Conservation (phyloP, 2,329 filamentous ascomycete species). For the Colletotrichum simmondsii region DNA sequence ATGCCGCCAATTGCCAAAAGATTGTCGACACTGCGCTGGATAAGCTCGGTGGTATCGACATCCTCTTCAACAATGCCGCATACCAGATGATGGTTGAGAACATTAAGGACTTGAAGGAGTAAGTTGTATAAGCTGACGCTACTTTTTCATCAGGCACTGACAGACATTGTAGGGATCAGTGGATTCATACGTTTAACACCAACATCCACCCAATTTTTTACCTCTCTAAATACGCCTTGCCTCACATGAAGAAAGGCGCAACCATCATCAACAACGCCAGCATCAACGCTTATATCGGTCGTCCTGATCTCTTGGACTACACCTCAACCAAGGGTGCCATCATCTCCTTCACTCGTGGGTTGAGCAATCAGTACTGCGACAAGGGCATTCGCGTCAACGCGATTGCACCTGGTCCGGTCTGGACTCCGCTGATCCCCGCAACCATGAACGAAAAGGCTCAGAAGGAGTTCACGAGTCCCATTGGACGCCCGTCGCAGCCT, state of each 20-base stretch:
- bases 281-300: constrained; percentile 85
- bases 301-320: constrained; percentile 84
- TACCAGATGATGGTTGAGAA: constrained; percentile 75
- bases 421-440: constrained; percentile 79
- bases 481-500: constrained; percentile 82
- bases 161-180: constrained; percentile 66
- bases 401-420: constrained; percentile 82
- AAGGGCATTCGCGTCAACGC: constrained; percentile 82
- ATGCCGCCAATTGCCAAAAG: constrained; percentile 75
- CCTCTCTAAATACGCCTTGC: constrained; percentile 80
- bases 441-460: constrained; percentile 79
- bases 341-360: constrained; percentile 79
- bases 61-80: constrained; percentile 79
- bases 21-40: constrained; percentile 74
- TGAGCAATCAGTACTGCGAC: constrained; percentile 78
- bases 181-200: constrained; percentile 81
- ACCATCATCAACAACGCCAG: constrained; percentile 89
- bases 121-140: constrained; percentile 43
- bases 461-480: constrained; percentile 78
- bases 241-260: constrained; percentile 78
- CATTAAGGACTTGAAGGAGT: constrained; percentile 78
- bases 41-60: constrained; percentile 76
- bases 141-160: background rate
- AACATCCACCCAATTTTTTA: constrained; percentile 89
- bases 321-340: constrained; percentile 84